Conservation (phyloP, 2,329 filamentous ascomycete species). For the Colletotrichum sp. region DNA sequence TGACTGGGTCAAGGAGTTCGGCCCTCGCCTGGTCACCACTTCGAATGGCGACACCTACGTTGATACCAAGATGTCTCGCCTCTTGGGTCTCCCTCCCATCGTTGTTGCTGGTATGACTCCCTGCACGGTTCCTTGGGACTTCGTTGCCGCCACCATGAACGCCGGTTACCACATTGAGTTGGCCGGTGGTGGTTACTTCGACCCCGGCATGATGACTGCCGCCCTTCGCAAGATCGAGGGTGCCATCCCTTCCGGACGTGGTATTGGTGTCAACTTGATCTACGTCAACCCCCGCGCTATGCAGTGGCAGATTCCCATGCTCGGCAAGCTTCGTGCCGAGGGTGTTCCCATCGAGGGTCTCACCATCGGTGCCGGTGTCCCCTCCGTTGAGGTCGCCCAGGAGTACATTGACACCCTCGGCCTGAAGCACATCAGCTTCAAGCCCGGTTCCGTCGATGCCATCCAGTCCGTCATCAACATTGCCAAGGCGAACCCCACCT, state of each 20-base stretch:
- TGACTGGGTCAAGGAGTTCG: constrained; percentile 97
- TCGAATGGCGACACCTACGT: constrained; percentile 90
- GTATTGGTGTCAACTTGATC: constrained; percentile 89
- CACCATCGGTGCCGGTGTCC: constrained; percentile 91
- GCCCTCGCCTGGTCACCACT: constrained; percentile 89
- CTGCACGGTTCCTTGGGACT: constrained; percentile 87
- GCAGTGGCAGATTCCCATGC: constrained; percentile 89
- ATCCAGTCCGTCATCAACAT: constrained; percentile 93
- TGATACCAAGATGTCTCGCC: constrained; percentile 93
- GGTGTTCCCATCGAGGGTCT: constrained; percentile 91
- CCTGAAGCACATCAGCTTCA: constrained; percentile 93
- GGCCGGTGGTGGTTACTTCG: constrained; percentile 89
- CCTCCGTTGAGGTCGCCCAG: constrained; percentile 90
- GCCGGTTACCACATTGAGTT: constrained; percentile 94
- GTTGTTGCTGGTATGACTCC: constrained; percentile 97
- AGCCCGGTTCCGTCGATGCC: constrained; percentile 86
- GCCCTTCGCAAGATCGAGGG: constrained; percentile 86
- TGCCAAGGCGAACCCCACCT: constrained; percentile 89
- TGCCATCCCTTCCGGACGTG: constrained; percentile 81
- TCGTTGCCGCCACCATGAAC: constrained; percentile 91
- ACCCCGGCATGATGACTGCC: constrained; percentile 80
- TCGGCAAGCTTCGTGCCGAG: constrained; percentile 80
- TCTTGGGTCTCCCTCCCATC: constrained; percentile 83
- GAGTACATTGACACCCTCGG: constrained; percentile 94
- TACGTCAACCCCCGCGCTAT: constrained; percentile 91